phyloP scores from a whole-genome alignment of 1,139 yeast species.

The Blastobotrys malaysiensis region DNA sequence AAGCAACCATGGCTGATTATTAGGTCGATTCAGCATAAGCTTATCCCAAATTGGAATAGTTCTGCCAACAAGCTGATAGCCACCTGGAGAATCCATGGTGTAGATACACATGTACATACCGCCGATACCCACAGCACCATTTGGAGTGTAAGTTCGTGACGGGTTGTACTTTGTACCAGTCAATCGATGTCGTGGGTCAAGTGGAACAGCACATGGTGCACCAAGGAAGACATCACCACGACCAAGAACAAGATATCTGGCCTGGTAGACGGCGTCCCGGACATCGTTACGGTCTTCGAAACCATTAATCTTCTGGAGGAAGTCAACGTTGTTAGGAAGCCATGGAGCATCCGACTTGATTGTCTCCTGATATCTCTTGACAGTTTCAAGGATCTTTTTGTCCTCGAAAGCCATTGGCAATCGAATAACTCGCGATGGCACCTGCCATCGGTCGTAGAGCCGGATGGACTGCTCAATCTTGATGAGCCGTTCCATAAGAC shows the following conservation, averaged over 20 bases:
- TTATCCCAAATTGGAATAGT: conserved; percentile 98
- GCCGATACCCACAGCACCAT: conserved; percentile 96
- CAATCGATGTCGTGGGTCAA: conserved; percentile 91
- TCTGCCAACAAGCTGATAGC: conserved; percentile 93
- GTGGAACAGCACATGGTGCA: conserved; percentile 97
- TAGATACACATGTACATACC: conserved; percentile 98
- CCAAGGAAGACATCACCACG: conserved; percentile 96
- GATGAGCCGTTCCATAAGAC: conserved; percentile 56
- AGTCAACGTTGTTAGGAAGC: conserved; percentile 96
- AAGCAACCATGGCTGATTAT: conserved; percentile 81
- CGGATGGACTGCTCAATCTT: conserved; percentile 71
- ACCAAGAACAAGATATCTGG: conserved; percentile 87
- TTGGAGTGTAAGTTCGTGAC: conserved; percentile 90
- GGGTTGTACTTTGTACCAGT: conserved; percentile 95
- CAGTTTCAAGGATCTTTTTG: conserved; percentile 80
- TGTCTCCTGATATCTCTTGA: conserved; percentile 84
- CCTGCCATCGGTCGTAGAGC: conserved; percentile 75
- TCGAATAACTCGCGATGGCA: conserved; percentile 72
- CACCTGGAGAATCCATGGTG: conserved; percentile 98
- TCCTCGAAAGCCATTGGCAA: conserved; percentile 98
- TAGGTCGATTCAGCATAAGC: conserved; percentile 56
- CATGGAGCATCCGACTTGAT: conserved; percentile 92
- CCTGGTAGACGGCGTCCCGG: conserved; percentile 76
- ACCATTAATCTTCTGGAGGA: conserved; percentile 82
- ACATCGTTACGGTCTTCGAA: conserved; percentile 64